A percentile compares a stretch with the other conserved stretches of the same genome.
These are phyloP conservation scores for Leptodermis oblonga DNA, from an alignment of 257 asterid species.

Conservation along the genomic window DNA sequence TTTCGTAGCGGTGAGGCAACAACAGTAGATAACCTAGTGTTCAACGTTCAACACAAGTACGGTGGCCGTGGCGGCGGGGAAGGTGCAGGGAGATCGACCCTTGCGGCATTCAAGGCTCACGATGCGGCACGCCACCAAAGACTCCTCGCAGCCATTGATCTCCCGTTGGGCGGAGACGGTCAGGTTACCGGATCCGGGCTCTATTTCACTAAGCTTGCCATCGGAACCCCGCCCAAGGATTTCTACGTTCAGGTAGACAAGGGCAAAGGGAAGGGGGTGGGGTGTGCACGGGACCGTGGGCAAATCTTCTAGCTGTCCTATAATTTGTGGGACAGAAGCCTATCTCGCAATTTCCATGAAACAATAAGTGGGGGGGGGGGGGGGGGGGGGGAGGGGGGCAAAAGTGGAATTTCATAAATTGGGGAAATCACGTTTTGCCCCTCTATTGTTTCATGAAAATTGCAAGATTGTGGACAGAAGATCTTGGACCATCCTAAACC, in stretches of 20 bases:
- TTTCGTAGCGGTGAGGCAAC: not conserved
- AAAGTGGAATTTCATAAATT: no score
- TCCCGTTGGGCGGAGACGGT: constrained; percentile 25
- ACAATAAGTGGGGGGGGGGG: no score
- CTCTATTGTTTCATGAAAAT: no score
- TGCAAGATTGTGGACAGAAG: no score
- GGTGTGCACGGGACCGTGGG: no score
- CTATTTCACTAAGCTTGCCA: constrained; percentile 58
- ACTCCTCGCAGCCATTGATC: constrained; percentile 11
- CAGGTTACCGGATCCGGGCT: constrained; percentile 34
- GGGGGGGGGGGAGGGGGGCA: no score
- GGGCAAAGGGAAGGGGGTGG: no score
- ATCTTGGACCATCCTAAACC: no score
- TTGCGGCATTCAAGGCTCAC: constrained; percentile 14
- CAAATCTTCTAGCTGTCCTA: no score
- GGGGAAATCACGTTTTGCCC: no score
- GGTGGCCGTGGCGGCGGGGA: constrained; percentile 15
- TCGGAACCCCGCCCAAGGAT: constrained; percentile 66
- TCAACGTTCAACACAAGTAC: constrained; percentile 23
- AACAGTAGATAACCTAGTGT: constrained; percentile 20
- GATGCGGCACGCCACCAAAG: constrained; percentile 23
- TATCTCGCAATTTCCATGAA: no score
- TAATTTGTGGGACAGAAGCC: no score
- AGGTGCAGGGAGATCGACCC: constrained; percentile 10
- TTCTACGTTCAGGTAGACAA: constrained; percentile 64